A percentile compares a stretch with the other conserved stretches of the same genome.
phyloP scores from a whole-genome alignment of 1,284 basidiomycete species.

The Phylloboletellus chloephorus region DNA sequence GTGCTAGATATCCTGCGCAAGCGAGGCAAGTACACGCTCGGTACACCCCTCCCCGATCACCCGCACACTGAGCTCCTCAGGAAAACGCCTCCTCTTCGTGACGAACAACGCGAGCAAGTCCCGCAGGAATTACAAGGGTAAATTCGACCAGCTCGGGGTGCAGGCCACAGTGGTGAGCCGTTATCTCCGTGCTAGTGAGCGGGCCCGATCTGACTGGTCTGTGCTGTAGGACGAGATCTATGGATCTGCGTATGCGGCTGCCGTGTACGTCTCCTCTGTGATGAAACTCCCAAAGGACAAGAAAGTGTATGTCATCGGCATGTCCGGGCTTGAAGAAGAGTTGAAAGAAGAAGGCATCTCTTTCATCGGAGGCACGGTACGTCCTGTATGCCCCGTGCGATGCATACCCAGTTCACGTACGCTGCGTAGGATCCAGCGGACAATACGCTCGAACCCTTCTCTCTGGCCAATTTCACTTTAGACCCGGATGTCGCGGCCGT shows the following conservation, averaged over 20 bases:
- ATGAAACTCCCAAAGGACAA: slow-evolving; percentile 87
- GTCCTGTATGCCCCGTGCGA: slow-evolving; percentile 19
- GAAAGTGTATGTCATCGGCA: slow-evolving; percentile 95
- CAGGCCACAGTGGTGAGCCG: slow-evolving; percentile 68
- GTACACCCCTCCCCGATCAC: background rate
- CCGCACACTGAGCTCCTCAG: slow-evolving; percentile 33
- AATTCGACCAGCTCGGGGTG: slow-evolving; percentile 87
- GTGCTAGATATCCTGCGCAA: slow-evolving; percentile 65
- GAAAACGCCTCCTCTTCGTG: slow-evolving; percentile 90
- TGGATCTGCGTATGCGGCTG: slow-evolving; percentile 91
- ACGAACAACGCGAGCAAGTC: slow-evolving; percentile 99
- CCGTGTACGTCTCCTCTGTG: slow-evolving; percentile 88
- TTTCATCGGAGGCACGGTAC: slow-evolving; percentile 82
- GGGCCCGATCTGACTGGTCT: background rate
- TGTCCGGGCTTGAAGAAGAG: slow-evolving; percentile 91
- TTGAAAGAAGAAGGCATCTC: slow-evolving; percentile 76
- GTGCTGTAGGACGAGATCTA: slow-evolving; percentile 86
- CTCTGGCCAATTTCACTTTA: slow-evolving; percentile 62
- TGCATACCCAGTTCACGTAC: slow-evolving; percentile 3
- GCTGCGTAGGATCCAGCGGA: slow-evolving; percentile 70
- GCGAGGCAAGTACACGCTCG: slow-evolving; percentile 47
- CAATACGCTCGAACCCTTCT: slow-evolving; percentile 68
- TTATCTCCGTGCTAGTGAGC: slow-evolving; percentile 7
- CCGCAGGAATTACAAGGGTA: slow-evolving; percentile 78
- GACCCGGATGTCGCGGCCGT: slow-evolving; percentile 87